Conservation (phyloP, 1,139 yeast species). For the Pichia sp. region DNA sequence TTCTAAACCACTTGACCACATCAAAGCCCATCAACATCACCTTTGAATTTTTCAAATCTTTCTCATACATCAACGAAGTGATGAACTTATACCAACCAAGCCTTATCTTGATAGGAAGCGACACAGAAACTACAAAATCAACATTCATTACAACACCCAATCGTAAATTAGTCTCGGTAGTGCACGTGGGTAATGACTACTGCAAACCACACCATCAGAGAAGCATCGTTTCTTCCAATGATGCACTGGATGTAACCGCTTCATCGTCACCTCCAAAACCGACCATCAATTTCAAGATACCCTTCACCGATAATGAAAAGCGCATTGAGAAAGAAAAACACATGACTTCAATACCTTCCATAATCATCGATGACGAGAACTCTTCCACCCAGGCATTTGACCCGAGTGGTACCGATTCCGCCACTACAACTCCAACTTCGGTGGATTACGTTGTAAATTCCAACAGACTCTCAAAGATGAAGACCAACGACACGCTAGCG, state of each 20-base stretch:
- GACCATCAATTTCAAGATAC: constrained; percentile 18
- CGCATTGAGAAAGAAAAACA: background rate
- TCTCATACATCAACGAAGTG: constrained; percentile 21
- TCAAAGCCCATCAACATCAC: constrained; percentile 17
- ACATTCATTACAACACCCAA: constrained; percentile 20
- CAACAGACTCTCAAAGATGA: constrained; percentile 10
- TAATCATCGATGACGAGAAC: background rate
- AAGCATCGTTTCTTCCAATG: no score
- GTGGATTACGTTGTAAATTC: no score
- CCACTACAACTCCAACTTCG: no score
- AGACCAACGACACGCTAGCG: constrained; percentile 20
- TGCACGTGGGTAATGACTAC: constrained; percentile 22
- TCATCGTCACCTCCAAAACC: background rate
- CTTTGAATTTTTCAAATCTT: constrained; percentile 23
- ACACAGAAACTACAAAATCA: constrained; percentile 18
- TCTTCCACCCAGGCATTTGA: background rate
- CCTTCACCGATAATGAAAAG: constrained; percentile 9
- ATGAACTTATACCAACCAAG: constrained; percentile 23
- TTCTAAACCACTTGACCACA: constrained; percentile 9
- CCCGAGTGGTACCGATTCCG: no score
- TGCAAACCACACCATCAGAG: no score
- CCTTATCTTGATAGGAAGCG: constrained; percentile 22
- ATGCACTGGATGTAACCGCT: no score
- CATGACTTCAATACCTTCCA: background rate
- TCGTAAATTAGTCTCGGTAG: constrained; percentile 22